Conservation (phyloP, 75 land plant species). For the Picea glauca region DNA sequence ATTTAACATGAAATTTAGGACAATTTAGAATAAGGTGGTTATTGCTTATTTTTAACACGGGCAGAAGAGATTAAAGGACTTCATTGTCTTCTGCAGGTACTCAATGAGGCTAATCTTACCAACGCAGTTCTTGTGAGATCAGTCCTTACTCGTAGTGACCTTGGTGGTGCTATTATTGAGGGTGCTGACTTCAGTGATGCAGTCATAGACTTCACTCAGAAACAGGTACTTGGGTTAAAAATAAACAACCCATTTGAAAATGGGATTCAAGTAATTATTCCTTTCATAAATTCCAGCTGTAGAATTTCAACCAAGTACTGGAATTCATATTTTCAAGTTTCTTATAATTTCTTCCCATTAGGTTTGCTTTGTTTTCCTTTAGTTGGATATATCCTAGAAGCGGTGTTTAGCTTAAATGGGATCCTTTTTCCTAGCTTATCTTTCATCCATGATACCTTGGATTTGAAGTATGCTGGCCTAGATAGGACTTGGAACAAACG, state of each 20-base stretch:
- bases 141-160: constrained; percentile 96
- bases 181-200: constrained; percentile 99
- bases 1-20: neutral
- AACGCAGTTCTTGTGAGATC: constrained; percentile 95
- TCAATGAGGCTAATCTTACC: constrained; percentile 95
- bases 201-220: constrained; percentile 80
- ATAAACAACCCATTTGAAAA: neutral
- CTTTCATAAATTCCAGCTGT: neutral
- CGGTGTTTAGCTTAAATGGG: neutral
- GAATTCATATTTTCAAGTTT: too few relatives aligned
- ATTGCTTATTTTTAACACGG: neutral
- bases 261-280: neutral
- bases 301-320: neutral
- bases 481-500: too few relatives aligned
- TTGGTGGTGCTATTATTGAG: constrained; percentile 86
- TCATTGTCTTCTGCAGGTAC: constrained; percentile 50
- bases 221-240: constrained; percentile 55
- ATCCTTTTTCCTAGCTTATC: neutral
- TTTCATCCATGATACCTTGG: too few relatives aligned
- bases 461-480: too few relatives aligned
- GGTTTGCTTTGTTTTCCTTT: neutral
- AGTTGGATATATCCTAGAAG: neutral
- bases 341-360: too few relatives aligned
- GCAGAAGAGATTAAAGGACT: neutral
- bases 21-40: neutral